phyloP scores from a whole-genome alignment of 345 rosid genomes.

The Rhizophora mangle region DNA sequence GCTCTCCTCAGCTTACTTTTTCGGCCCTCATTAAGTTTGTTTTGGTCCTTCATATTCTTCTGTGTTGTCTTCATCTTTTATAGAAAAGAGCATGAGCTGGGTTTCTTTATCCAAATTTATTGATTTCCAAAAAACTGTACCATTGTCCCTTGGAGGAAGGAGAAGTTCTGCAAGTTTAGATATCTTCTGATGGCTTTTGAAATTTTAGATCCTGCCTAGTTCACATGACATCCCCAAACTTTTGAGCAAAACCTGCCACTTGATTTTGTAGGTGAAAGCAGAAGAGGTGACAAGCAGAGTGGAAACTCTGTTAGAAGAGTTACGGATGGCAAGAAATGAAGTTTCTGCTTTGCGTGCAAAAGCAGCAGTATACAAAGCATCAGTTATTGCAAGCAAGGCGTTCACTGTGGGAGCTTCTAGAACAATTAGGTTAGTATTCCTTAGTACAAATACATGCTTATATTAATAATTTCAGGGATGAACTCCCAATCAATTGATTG shows the following conservation, averaged over 20 bases:
- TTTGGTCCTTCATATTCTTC: background rate
- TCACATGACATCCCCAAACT: background rate
- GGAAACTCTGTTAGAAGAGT: conserved; percentile 73
- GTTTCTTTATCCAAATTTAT: too few species aligned
- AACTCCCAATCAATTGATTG: background rate
- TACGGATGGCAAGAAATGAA: conserved; percentile 65
- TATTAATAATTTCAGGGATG: background rate
- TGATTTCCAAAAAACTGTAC: too few species aligned
- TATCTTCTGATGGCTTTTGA: background rate
- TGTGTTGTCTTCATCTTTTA: too few species aligned
- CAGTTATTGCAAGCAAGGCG: conserved; percentile 57
- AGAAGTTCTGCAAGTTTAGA: too few species aligned
- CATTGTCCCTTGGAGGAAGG: too few species aligned
- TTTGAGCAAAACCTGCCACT: conserved; percentile 6
- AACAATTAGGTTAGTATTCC: conserved; percentile 43
- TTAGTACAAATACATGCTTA: background rate
- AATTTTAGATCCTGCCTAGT: background rate
- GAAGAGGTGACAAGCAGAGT: conserved; percentile 83
- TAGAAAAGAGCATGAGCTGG: too few species aligned
- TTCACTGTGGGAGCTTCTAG: conserved; percentile 58
- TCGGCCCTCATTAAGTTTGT: conserved; percentile 1
- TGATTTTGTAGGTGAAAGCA: conserved; percentile 70
- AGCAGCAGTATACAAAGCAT: conserved; percentile 75
- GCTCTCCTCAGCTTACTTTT: background rate
- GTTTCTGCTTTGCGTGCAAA: conserved; percentile 66